Conservation (phyloP, 352 stramenopile genomes). For the Thalassiosira exigua region DNA sequence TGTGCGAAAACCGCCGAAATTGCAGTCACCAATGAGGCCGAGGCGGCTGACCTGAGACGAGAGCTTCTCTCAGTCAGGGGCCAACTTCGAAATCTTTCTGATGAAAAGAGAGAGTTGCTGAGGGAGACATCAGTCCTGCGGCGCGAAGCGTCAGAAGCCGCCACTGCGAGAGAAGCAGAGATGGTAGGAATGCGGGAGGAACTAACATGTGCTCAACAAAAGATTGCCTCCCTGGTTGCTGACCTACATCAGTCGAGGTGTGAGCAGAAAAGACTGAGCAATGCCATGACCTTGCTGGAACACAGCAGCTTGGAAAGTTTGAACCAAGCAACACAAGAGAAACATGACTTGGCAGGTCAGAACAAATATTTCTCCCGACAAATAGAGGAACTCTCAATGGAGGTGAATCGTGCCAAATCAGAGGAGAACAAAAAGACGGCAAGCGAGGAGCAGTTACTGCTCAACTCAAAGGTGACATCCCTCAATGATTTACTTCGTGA, state of each 20-base stretch:
- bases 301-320: background rate
- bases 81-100: background rate
- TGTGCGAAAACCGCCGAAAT: too few relatives aligned
- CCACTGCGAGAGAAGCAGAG: slow-evolving; percentile 18
- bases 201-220: background rate
- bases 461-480: too few relatives aligned
- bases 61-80: background rate
- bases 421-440: too few relatives aligned
- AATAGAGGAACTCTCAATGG: background rate
- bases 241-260: too few relatives aligned
- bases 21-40: too few relatives aligned
- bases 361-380: background rate
- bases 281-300: background rate
- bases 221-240: too few relatives aligned
- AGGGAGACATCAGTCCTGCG: slow-evolving; percentile 3
- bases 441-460: too few relatives aligned
- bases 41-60: background rate
- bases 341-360: background rate
- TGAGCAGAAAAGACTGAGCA: background rate
- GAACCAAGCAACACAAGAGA: background rate
- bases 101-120: too few relatives aligned
- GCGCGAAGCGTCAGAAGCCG: slow-evolving; percentile 3
- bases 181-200: background rate
- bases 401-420: too few relatives aligned
- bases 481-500: too few relatives aligned